These are phyloP conservation scores for Nyctanthes arbortristis DNA, from an alignment of 257 asterid genomes.

Conservation along the genomic window DNA sequence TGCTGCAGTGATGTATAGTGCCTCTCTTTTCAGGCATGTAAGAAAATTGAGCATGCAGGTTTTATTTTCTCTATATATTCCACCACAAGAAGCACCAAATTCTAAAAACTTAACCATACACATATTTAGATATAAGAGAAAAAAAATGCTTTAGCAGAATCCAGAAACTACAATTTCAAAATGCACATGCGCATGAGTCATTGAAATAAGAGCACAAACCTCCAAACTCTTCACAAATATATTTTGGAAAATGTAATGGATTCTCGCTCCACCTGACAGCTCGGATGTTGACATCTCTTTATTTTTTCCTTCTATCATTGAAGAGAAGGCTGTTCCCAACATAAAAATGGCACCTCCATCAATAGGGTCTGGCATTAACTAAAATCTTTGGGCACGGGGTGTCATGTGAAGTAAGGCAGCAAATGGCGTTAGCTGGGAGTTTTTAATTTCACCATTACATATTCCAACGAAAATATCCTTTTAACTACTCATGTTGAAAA, in stretches of 20 bases:
- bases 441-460: background rate
- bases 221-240: slow-evolving; percentile 89
- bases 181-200: slow-evolving; percentile 21
- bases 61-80: background rate
- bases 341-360: slow-evolving; percentile 10
- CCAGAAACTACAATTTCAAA: slow-evolving; percentile 16
- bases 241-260: slow-evolving; percentile 90
- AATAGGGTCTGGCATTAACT: slow-evolving; percentile 4
- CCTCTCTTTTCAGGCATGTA: background rate
- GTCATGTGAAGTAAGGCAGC: slow-evolving; percentile 5
- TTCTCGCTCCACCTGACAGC: slow-evolving; percentile 97
- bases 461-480: background rate
- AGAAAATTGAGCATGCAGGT: background rate
- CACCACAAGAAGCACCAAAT: background rate
- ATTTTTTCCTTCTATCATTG: slow-evolving; percentile 90
- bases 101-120: background rate
- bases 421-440: slow-evolving; percentile 2
- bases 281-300: slow-evolving; percentile 93
- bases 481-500: background rate
- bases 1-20: background rate
- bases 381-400: slow-evolving; percentile 2
- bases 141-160: slow-evolving; percentile 9
- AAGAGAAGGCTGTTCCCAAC: slow-evolving; percentile 72
- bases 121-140: background rate
- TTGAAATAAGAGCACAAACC: slow-evolving; percentile 50